Base-by-base conservation (phyloP, 2,329 filamentous ascomycete genomes). In the Niveomyces coronatus region DNA sequence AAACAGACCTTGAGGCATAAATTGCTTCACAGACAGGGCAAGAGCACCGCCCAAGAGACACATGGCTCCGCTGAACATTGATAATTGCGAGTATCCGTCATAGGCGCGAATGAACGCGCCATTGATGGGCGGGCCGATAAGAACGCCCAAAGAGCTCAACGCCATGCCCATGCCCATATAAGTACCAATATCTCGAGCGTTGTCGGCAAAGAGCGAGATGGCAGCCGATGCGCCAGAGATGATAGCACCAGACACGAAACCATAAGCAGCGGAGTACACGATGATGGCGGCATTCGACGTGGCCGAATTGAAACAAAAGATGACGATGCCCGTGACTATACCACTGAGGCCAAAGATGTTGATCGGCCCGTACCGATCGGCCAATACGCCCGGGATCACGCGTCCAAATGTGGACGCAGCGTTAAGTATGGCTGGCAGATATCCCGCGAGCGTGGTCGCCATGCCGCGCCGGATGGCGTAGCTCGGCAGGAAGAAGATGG, bases 391-490 rank as follows among this genome's bases (percentile, higher is more conserved):
- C 0, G 86, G 85, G 0, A 87, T 65, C 58, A 77, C 82, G 16
- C 87, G 75, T 3, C 87, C 87, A 7, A 91, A 62, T 37, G 82
- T 77, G 0, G 80, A 85, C 9, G 82, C 84, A 1, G 76, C 84
- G 53, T 91, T 93, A 50, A 94, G 70, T 41, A 91, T 74, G 1
- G 85, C 77, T n/a, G 93, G 68, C 19, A 91, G 68, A 44, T 85
- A 78, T 55, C 85, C 89, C n/a, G 50, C 51, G 16, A 52, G 44
- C 11, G 45, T 44, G 5, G 42, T 41, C 2, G 38, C 26, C 10
- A 46, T 45, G 24, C 48, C 51, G 11, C 45, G 40, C 13, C 63
- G 59, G 1, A 77, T 62, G 0, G 81, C 78, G 52, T 85, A 91
- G 1, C 77, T 81, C 5, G 79, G 77, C 16, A 91, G 74, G 53